These are phyloP conservation scores for Mycena crocata DNA, from an alignment of 768 basidiomycete genomes.

Conservation along the genomic window DNA sequence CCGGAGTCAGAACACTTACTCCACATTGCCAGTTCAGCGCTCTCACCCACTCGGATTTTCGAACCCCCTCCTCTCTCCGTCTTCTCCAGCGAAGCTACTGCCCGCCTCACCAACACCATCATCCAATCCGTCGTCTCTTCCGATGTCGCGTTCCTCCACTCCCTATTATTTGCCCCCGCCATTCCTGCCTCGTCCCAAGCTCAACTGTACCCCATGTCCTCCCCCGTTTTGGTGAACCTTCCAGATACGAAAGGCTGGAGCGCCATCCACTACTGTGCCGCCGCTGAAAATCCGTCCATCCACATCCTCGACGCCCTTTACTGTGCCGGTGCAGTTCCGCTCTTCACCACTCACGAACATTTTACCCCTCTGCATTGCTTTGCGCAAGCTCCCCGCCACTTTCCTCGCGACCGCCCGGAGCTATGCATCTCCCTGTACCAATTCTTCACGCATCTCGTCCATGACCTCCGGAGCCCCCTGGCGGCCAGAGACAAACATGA, in stretches of 20 bases:
- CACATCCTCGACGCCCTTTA: conserved; percentile 78
- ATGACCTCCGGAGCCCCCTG: conserved; percentile 76
- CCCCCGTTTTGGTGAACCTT: conserved; percentile 72
- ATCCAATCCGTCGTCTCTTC: conserved; percentile 63
- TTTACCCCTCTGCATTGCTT: conserved; percentile 79
- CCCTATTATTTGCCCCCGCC: conserved; percentile 65
- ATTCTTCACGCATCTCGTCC: conserved; percentile 75
- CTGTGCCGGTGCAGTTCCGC: conserved; percentile 79
- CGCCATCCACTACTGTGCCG: conserved; percentile 76
- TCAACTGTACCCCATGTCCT: conserved; percentile 57
- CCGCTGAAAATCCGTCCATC: conserved; percentile 64
- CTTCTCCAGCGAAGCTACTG: conserved; percentile 55
- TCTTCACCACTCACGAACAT: conserved; percentile 74
- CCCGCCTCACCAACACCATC: conserved; percentile 61
- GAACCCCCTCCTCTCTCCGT: conserved; percentile 53
- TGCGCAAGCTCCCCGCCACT: conserved; percentile 51
- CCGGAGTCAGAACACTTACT: conserved; percentile 52
- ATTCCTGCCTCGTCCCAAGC: conserved; percentile 51
- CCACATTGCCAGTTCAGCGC: conserved; percentile 51
- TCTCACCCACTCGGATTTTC: conserved; percentile 44
- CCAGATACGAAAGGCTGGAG: conserved; percentile 80
- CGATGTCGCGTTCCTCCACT: conserved; percentile 63
- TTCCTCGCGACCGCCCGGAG: conserved; percentile 48
- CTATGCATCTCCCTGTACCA: conserved; percentile 58
- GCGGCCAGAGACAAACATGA: conserved; percentile 72